Percentiles rank a stretch among this genome's conserved stretches.
Conservation (phyloP, 2,329 filamentous ascomycete species). For the Raffaelea ambrosiae region DNA sequence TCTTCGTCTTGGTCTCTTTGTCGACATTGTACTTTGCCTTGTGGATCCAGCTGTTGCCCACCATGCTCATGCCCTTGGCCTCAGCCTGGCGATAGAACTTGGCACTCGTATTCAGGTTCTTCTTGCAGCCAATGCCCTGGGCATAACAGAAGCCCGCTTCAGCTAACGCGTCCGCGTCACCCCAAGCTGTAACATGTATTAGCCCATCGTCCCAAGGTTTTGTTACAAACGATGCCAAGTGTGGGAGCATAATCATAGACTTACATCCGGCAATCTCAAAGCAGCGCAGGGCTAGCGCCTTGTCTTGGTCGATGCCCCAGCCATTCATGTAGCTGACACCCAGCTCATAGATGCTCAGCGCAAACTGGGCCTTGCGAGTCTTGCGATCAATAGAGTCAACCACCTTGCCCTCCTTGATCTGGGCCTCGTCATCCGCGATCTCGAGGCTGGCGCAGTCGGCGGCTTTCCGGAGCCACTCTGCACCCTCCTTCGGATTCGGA, state of each 20-base stretch:
- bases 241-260: too few relatives aligned
- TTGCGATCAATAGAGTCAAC: conserved; percentile 64
- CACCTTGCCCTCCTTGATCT: conserved; percentile 50
- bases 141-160: conserved; percentile 97
- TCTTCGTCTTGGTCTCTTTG: conserved; percentile 52
- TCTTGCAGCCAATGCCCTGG: conserved; percentile 87
- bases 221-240: too few relatives aligned
- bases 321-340: conserved; percentile 97
- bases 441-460: conserved; percentile 77
- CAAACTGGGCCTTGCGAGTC: conserved; percentile 85
- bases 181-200: conserved; percentile 58
- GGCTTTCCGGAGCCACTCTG: conserved; percentile 86
- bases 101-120: conserved; percentile 90
- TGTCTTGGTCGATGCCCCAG: conserved; percentile 94
- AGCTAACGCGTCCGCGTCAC: conserved; percentile 85
- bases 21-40: conserved; percentile 86
- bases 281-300: conserved; percentile 75
- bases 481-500: conserved; percentile 79
- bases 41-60: conserved; percentile 98
- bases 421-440: conserved; percentile 72
- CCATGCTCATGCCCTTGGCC: conserved; percentile 91
- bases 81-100: conserved; percentile 86
- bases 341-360: conserved; percentile 89
- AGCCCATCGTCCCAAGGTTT: too few relatives aligned
- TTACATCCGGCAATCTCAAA: conserved; percentile 90